A percentile compares a stretch with the other conserved stretches of the same genome.
Evolutionary conservation across 768 basidiomycete genomes (phyloP).

Genomic region (Piloderma croceum): DNA sequence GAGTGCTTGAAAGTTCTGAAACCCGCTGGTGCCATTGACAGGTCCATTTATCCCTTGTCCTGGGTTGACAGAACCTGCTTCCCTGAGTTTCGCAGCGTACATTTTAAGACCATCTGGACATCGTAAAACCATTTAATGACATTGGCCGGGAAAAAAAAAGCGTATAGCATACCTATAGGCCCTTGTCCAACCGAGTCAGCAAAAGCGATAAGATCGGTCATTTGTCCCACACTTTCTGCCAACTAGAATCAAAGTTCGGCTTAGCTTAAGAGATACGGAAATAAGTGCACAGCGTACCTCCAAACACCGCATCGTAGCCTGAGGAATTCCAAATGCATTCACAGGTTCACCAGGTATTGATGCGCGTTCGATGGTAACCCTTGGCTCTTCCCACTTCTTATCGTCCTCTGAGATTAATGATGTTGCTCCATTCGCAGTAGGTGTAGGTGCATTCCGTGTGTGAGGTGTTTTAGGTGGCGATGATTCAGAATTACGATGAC

Average conservation of each 20-base stretch:
- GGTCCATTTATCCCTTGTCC: slow-evolving; percentile 3
- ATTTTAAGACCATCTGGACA: slow-evolving; percentile 37
- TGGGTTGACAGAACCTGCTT: slow-evolving; percentile 12
- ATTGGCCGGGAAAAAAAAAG: background rate
- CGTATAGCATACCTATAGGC: slow-evolving; percentile 52
- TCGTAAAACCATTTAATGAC: background rate
- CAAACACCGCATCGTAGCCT: slow-evolving; percentile 84
- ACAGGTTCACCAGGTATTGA: slow-evolving; percentile 79
- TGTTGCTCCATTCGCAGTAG: slow-evolving; percentile 22
- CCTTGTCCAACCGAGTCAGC: slow-evolving; percentile 51
- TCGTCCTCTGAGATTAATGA: slow-evolving; percentile 41
- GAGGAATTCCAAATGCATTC: slow-evolving; percentile 84
- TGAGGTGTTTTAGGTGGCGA: slow-evolving; percentile 34
- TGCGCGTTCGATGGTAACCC: slow-evolving; percentile 52
- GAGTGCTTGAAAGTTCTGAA: slow-evolving; percentile 18
- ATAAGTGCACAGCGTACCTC: slow-evolving; percentile 46
- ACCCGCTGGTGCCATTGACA: slow-evolving; percentile 15
- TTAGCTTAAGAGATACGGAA: slow-evolving; percentile 1
- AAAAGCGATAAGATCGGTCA: slow-evolving; percentile 71
- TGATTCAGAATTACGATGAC: slow-evolving; percentile 39
- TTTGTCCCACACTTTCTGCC: slow-evolving; percentile 76
- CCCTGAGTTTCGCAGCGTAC: slow-evolving; percentile 36
- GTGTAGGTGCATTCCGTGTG: slow-evolving; percentile 27
- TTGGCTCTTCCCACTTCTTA: slow-evolving; percentile 62
- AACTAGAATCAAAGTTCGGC: slow-evolving; percentile 37